These are phyloP conservation scores for Ricinus communis DNA, from an alignment of 345 rosid species.

Conservation along the genomic window DNA sequence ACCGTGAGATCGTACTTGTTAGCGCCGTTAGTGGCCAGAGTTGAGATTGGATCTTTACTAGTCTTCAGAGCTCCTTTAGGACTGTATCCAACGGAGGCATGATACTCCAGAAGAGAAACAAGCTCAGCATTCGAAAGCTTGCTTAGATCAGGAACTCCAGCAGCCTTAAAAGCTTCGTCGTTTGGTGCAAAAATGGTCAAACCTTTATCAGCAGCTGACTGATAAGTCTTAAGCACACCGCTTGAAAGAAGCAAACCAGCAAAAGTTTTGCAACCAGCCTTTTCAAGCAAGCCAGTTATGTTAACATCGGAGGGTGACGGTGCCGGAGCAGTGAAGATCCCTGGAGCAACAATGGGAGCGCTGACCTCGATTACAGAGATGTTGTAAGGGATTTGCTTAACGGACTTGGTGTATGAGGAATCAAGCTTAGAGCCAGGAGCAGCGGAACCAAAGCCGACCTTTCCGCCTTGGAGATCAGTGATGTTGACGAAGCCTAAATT, in stretches of 20 bases:
- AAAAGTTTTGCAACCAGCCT: slow-evolving; percentile 86
- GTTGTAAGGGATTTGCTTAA: slow-evolving; percentile 80
- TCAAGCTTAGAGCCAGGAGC: slow-evolving; percentile 82
- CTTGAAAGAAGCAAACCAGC: slow-evolving; percentile 55
- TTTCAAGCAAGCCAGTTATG: slow-evolving; percentile 73
- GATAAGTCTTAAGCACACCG: slow-evolving; percentile 75
- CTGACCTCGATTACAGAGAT: slow-evolving; percentile 70
- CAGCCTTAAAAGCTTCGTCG: slow-evolving; percentile 84
- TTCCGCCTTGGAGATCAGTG: slow-evolving; percentile 80
- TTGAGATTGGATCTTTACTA: slow-evolving; percentile 50
- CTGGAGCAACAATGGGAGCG: slow-evolving; percentile 68
- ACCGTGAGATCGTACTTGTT: slow-evolving; percentile 67
- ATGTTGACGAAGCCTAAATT: slow-evolving; percentile 81
- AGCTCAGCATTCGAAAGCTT: slow-evolving; percentile 69
- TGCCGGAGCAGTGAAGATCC: slow-evolving; percentile 59
- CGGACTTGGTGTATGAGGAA: slow-evolving; percentile 64
- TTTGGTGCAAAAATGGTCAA: slow-evolving; percentile 81
- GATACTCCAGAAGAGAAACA: slow-evolving; percentile 76
- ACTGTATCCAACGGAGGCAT: slow-evolving; percentile 58
- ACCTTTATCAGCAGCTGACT: slow-evolving; percentile 62
- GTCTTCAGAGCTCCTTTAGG: slow-evolving; percentile 74
- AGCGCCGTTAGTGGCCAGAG: slow-evolving; percentile 71
- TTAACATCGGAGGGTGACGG: slow-evolving; percentile 59
- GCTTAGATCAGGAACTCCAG: slow-evolving; percentile 65
- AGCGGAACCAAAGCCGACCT: slow-evolving; percentile 81